A percentile compares a stretch with the other conserved stretches of the same genome.
These are phyloP conservation scores for Polytolypa hystricis DNA, from an alignment of 2,329 filamentous ascomycete genomes.

Conservation along the genomic window DNA sequence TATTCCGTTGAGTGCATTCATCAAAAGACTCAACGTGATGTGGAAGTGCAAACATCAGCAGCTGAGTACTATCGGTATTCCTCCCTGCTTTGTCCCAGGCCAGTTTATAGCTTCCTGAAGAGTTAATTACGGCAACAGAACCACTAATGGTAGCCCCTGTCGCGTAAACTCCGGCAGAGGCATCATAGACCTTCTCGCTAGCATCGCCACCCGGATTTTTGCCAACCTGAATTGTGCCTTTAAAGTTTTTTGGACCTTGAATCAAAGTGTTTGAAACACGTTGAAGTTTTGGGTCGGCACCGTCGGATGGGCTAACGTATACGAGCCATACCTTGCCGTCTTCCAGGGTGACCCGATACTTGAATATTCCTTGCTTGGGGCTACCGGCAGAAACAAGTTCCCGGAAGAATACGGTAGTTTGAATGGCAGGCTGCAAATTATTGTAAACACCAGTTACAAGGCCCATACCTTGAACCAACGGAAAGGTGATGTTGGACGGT, in stretches of 20 bases:
- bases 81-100: slow-evolving; percentile 61
- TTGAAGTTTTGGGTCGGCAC: slow-evolving; percentile 53
- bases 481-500: slow-evolving; percentile 58
- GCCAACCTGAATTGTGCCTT: slow-evolving; percentile 69
- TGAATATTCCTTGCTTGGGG: slow-evolving; percentile 55
- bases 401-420: slow-evolving; percentile 63
- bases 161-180: slow-evolving; percentile 64
- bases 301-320: slow-evolving; percentile 55
- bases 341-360: slow-evolving; percentile 63
- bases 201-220: slow-evolving; percentile 54
- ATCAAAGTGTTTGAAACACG: slow-evolving; percentile 56
- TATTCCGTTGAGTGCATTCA: slow-evolving; percentile 37
- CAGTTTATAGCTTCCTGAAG: slow-evolving; percentile 60
- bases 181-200: slow-evolving; percentile 62
- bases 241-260: slow-evolving; percentile 56
- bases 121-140: slow-evolving; percentile 40
- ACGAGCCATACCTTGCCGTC: slow-evolving; percentile 69
- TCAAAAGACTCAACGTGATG: slow-evolving; percentile 76
- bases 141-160: slow-evolving; percentile 54
- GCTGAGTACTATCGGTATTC: slow-evolving; percentile 38
- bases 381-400: slow-evolving; percentile 45
- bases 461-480: slow-evolving; percentile 79
- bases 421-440: slow-evolving; percentile 58
- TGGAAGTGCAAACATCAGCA: slow-evolving; percentile 80
- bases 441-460: slow-evolving; percentile 72